Percentiles rank a stretch among this genome's conserved stretches.
Evolutionary conservation across 345 rosid species (phyloP).

Genomic region (Xanthoceras sorbifolium): DNA sequence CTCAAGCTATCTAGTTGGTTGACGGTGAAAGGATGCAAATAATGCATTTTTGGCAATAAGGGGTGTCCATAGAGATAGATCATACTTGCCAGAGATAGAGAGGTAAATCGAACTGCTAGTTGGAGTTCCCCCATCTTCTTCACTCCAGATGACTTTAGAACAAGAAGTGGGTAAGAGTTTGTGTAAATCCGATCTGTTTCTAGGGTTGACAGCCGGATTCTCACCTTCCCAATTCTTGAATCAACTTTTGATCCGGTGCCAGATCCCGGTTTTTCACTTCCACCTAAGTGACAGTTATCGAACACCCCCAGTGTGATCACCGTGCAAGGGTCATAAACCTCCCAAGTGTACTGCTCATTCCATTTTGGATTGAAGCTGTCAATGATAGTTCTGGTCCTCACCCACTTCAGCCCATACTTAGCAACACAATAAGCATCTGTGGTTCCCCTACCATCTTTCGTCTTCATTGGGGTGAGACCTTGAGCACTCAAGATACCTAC

Average conservation of each 20-base stretch:
- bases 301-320: constrained; percentile 82
- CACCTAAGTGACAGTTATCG: constrained; percentile 81
- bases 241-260: constrained; percentile 52
- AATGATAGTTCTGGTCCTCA: constrained; percentile 72
- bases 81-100: constrained; percentile 71
- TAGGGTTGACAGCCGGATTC: constrained; percentile 70
- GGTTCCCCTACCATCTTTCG: constrained; percentile 56
- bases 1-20: constrained; percentile 75
- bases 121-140: constrained; percentile 94
- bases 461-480: constrained; percentile 77
- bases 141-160: constrained; percentile 61
- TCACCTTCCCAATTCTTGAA: constrained; percentile 77
- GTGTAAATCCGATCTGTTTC: constrained; percentile 78
- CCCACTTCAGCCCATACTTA: constrained; percentile 88
- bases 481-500: constrained; percentile 84
- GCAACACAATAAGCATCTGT: constrained; percentile 89
- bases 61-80: constrained; percentile 77
- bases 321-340: constrained; percentile 80
- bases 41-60: constrained; percentile 85
- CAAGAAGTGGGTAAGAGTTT: constrained; percentile 78
- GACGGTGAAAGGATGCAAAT: constrained; percentile 79
- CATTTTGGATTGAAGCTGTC: constrained; percentile 74
- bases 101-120: constrained; percentile 71
- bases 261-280: constrained; percentile 48
- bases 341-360: constrained; percentile 96